Conservation (phyloP, 2,329 filamentous ascomycete species). For the Paradendryphiella salina region DNA sequence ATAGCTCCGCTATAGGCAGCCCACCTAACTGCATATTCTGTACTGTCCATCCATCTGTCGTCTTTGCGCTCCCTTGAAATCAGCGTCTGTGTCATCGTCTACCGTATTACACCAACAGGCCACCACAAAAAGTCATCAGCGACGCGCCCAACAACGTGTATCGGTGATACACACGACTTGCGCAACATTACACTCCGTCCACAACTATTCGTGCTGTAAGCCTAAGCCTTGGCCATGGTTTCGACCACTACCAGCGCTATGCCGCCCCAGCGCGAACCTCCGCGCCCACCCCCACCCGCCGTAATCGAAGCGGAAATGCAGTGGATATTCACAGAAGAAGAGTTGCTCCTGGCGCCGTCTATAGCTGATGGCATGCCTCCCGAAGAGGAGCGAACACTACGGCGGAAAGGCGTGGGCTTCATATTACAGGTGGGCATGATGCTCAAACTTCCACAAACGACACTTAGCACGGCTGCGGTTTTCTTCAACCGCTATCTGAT, state of each 20-base stretch:
- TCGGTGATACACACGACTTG: not conserved
- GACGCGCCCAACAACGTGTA: not conserved
- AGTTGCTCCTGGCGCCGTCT: conserved; percentile 80
- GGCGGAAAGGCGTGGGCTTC: conserved; percentile 94
- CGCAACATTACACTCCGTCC: not conserved
- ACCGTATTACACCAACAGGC: not conserved
- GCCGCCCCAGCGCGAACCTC: conserved; percentile 36
- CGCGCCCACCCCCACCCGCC: conserved; percentile 48
- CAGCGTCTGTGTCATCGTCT: not conserved
- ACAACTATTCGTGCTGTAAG: conserved; percentile 1
- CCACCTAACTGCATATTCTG: not conserved
- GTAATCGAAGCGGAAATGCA: conserved; percentile 65
- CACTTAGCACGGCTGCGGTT: conserved; percentile 85
- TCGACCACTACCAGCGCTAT: conserved; percentile 28
- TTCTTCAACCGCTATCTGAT: conserved; percentile 98
- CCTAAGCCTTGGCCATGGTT: conserved; percentile 30
- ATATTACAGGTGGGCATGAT: conserved; percentile 92
- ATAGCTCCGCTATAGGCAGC: conserved; percentile 1
- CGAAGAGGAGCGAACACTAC: conserved; percentile 75
- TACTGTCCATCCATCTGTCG: not conserved
- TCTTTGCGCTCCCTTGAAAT: not conserved
- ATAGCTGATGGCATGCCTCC: conserved; percentile 78
- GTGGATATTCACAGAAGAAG: conserved; percentile 87
- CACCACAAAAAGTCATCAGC: not conserved
- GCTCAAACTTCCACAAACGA: conserved; percentile 88